Evolutionary conservation across 805 yeast species (phyloP).

Genomic region (Debaryomyces tyrocola): DNA sequence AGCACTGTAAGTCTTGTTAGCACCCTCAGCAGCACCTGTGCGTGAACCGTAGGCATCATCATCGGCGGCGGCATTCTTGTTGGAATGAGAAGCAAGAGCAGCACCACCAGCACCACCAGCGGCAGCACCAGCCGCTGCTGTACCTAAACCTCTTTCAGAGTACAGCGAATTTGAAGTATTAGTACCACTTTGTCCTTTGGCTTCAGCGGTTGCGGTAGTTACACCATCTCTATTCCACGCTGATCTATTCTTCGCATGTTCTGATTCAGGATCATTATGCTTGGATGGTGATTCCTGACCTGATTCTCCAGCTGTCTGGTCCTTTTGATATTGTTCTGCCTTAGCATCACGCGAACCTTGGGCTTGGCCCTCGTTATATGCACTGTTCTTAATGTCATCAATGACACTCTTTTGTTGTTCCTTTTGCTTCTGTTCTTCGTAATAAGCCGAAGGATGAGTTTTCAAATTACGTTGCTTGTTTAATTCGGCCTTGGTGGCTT

Average conservation of each 20-base stretch:
- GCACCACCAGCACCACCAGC: conserved; percentile 9
- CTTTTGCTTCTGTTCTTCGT: conserved; percentile 11
- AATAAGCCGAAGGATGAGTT: conserved; percentile 21
- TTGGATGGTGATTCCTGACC: background rate
- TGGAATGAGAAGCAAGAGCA: conserved; percentile 6
- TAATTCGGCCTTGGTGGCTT: conserved; percentile 24
- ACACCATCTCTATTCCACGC: conserved; percentile 30
- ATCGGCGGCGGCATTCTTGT: background rate
- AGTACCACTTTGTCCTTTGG: conserved; percentile 4
- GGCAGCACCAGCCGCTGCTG: background rate
- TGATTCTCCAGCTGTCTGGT: background rate
- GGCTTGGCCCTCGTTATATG: conserved; percentile 13
- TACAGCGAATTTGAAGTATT: conserved; percentile 1
- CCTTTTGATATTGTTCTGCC: background rate
- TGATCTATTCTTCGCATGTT: conserved; percentile 31
- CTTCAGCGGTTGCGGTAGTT: conserved; percentile 16
- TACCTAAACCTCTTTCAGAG: conserved; percentile 1
- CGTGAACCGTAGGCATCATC: background rate
- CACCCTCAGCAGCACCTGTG: conserved; percentile 9
- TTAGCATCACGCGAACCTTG: conserved; percentile 10
- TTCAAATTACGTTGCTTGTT: conserved; percentile 17
- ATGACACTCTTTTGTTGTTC: conserved; percentile 10
- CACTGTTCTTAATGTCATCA: conserved; percentile 15
- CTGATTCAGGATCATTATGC: conserved; percentile 20
- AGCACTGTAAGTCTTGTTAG: conserved; percentile 1